phyloP scores from a whole-genome alignment of 164 flowering plant genomes.

The Vitis cinerea region DNA sequence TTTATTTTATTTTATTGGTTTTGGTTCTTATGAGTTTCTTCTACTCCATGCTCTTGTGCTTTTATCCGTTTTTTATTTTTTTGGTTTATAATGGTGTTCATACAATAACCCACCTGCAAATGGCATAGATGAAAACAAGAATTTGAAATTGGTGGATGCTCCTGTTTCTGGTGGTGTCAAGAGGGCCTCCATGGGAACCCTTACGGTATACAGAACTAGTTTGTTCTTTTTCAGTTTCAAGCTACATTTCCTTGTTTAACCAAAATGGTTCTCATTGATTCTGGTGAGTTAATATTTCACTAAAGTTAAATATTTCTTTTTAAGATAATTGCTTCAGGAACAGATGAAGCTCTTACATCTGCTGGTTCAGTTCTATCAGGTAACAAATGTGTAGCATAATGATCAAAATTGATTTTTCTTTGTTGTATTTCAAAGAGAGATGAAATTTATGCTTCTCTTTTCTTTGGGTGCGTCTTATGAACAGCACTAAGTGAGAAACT shows the following conservation, averaged over 20 bases:
- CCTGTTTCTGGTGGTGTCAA: slow-evolving; percentile 99
- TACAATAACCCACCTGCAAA: not conserved
- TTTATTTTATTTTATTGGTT: not conserved
- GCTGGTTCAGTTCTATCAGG: slow-evolving; percentile 87
- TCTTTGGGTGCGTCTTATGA: slow-evolving; percentile 10
- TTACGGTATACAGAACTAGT: slow-evolving; percentile 59
- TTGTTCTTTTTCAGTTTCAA: not conserved
- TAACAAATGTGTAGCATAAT: slow-evolving; percentile 21
- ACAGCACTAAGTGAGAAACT: slow-evolving; percentile 96
- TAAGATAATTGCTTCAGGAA: slow-evolving; percentile 94
- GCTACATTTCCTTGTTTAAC: not conserved
- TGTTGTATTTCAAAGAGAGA: not conserved
- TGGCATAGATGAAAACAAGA: slow-evolving; percentile 55
- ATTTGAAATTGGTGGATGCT: slow-evolving; percentile 91
- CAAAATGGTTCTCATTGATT: not conserved
- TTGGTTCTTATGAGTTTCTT: not conserved
- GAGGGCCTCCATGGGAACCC: slow-evolving; percentile 78
- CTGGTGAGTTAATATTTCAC: not conserved
- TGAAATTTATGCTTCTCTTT: slow-evolving; percentile 8
- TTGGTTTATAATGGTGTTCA: not conserved
- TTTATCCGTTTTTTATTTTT: not conserved
- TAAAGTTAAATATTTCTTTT: not conserved
- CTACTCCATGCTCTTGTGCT: not conserved
- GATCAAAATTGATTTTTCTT: slow-evolving; percentile 2
- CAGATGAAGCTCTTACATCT: slow-evolving; percentile 75